A percentile compares a stretch with the other conserved stretches of the same genome.
Evolutionary conservation across 1,139 yeast species (phyloP).

Genomic region (Keqinozyma sinolaborantium): DNA sequence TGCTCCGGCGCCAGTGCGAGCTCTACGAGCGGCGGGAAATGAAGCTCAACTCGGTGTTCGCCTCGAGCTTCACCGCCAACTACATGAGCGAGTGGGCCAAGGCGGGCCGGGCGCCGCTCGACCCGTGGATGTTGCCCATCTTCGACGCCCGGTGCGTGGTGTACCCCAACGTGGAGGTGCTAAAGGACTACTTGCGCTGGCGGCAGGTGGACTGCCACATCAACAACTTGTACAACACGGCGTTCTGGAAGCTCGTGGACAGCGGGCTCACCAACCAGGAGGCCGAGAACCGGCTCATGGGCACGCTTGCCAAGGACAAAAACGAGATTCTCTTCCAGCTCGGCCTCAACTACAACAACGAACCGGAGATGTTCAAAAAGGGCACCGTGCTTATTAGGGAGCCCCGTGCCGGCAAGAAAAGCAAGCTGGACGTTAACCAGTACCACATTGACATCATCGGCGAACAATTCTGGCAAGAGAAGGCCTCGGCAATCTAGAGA

Average conservation of each 20-base stretch:
- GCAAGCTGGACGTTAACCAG: slow-evolving; percentile 42
- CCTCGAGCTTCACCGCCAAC: slow-evolving; percentile 75
- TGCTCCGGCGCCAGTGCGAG: slow-evolving; percentile 56
- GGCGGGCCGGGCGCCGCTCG: slow-evolving; percentile 38
- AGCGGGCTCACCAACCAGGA: slow-evolving; percentile 72
- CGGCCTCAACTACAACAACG: slow-evolving; percentile 86
- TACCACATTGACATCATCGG: slow-evolving; percentile 58
- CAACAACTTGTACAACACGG: slow-evolving; percentile 87
- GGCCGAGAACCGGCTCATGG: slow-evolving; percentile 69
- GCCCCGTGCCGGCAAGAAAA: slow-evolving; percentile 37
- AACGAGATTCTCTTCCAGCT: slow-evolving; percentile 83
- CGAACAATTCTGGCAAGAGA: slow-evolving; percentile 48
- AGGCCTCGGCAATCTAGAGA: slow-evolving; percentile 30
- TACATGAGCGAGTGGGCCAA: slow-evolving; percentile 67
- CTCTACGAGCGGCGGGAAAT: slow-evolving; percentile 78
- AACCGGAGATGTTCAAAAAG: slow-evolving; percentile 81
- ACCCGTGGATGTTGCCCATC: slow-evolving; percentile 59
- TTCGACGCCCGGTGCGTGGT: slow-evolving; percentile 90
- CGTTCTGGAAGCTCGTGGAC: slow-evolving; percentile 83
- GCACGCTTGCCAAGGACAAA: slow-evolving; percentile 80
- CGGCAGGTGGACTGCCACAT: slow-evolving; percentile 97
- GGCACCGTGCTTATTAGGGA: slow-evolving; percentile 69
- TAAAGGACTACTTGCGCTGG: slow-evolving; percentile 89
- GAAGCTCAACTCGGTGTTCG: slow-evolving; percentile 78
- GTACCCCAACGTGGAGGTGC: slow-evolving; percentile 61